Evolutionary conservation across 305 asterid genomes (phyloP), one percentile per base, ranked within the genome.

Genomic region (Andrographis paniculata): DNA sequence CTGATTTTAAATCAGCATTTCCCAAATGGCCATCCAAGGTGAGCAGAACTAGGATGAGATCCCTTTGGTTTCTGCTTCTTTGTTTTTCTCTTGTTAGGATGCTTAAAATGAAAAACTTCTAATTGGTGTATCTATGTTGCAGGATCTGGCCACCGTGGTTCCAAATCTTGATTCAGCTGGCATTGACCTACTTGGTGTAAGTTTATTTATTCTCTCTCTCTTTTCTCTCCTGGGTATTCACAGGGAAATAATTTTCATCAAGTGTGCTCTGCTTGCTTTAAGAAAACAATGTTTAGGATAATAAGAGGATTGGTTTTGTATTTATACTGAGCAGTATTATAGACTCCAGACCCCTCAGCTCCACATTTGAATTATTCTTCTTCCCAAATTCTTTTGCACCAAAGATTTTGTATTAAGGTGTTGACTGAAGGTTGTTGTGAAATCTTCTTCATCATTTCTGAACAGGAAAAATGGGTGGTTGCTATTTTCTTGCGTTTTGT

Each of bases 11-110:
- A 74, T 71, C 94, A 55, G 65, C 95, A 59, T 91, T 91, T 69
- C 96, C 96, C 3, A 87, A 75, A 64, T 87, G 93, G 93, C 87
- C 91, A 22, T 8, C 76, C 31, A 79, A 80, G 96, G 99, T 91
- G 53, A 62, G 33, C 44, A 13, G 12, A 42, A 45, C 51, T 42
- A 14, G 46, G 17, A 33, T 53, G 40, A 11, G 42, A 7, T 17
- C 4, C 20, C 17, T 17, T 13, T 17, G 17, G 12, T 51, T 28
- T 16, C 45, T 14, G 17, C 4, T 16, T 35, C 27, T 41, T 51
- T 23, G 3, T 36, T 17, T 49, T 30, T 9, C 22, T 14, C 14
- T 33, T 38, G 15, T 40, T 9, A 12, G n/a, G n/a, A 13, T 16
- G 1, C 4, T 7, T 35, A 35, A 35, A 35, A 19, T 20, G 49